Conservation (phyloP, 129 eudicot genomes). For the Kitagawia praeruptora region DNA sequence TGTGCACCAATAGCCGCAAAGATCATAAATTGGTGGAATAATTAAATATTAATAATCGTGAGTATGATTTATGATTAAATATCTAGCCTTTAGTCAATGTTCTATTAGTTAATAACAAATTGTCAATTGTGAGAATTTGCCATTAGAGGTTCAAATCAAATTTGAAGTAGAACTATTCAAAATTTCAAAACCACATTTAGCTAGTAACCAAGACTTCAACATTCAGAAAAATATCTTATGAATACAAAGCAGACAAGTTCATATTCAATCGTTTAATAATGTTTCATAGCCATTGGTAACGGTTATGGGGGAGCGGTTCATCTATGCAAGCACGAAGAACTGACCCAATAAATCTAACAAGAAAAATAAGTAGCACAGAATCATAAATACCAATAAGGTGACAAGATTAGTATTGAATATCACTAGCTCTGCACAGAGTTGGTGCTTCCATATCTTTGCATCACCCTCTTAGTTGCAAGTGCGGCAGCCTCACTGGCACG, state of each 20-base stretch:
- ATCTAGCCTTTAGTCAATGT: not conserved
- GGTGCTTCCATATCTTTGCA: slow-evolving; percentile 65
- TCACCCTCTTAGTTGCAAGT: slow-evolving; percentile 75
- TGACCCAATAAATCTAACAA: not conserved
- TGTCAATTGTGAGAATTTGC: too few relatives aligned
- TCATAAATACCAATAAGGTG: not conserved
- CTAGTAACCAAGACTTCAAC: not conserved
- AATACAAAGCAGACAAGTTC: not conserved
- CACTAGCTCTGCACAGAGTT: slow-evolving; percentile 49
- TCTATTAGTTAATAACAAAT: too few relatives aligned
- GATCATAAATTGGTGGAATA: too few relatives aligned
- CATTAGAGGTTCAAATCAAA: not conserved
- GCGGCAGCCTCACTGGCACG: slow-evolving; percentile 99
- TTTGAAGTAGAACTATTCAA: not conserved
- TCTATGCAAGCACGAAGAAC: not conserved
- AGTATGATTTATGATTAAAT: too few relatives aligned
- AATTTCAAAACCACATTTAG: not conserved
- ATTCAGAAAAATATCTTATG: not conserved
- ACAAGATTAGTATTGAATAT: not conserved
- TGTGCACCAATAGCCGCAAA: too few relatives aligned
- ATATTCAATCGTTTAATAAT: not conserved
- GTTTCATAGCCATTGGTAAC: not conserved
- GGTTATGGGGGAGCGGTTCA: not conserved
- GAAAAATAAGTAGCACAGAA: not conserved
- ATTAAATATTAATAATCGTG: too few relatives aligned